phyloP scores from a whole-genome alignment of 2,329 filamentous ascomycete species.

The Colletotrichum falcatum region DNA sequence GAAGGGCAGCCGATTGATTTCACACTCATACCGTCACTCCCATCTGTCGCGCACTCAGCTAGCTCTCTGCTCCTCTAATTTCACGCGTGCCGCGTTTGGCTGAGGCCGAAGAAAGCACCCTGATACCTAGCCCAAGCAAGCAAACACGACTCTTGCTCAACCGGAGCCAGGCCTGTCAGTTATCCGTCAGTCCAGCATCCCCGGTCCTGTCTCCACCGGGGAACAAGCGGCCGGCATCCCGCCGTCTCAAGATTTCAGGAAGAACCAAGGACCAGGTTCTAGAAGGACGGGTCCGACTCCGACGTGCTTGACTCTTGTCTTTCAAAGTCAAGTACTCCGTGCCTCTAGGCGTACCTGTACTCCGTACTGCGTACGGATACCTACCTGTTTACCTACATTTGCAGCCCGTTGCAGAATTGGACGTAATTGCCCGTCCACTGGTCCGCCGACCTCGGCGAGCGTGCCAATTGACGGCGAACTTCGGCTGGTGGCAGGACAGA shows the following conservation, averaged over 20 bases:
- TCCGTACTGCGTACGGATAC: neutral
- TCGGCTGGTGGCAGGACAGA: slow-evolving; percentile 4
- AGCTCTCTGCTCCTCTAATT: neutral
- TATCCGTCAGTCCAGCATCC: slow-evolving; percentile 30
- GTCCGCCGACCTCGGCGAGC: neutral
- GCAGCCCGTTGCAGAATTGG: neutral
- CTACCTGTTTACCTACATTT: no score
- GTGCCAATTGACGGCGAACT: neutral
- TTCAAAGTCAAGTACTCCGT: neutral
- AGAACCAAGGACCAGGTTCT: slow-evolving; percentile 34
- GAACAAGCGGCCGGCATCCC: slow-evolving; percentile 36
- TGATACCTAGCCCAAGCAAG: neutral
- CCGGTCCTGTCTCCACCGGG: slow-evolving; percentile 36
- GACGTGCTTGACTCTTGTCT: slow-evolving; percentile 27
- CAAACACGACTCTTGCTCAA: slow-evolving; percentile 21
- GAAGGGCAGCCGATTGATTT: neutral
- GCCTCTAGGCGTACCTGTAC: neutral
- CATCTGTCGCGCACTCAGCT: neutral
- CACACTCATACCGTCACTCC: neutral
- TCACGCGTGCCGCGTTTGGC: neutral
- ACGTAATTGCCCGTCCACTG: neutral
- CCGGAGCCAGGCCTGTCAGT: slow-evolving; percentile 24
- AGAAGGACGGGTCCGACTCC: slow-evolving; percentile 32
- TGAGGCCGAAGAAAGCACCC: neutral
- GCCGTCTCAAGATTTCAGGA: slow-evolving; percentile 39